Evolutionary conservation across 2,329 filamentous ascomycete species (phyloP).

Genomic region (Teratosphaeria nubilosa): DNA sequence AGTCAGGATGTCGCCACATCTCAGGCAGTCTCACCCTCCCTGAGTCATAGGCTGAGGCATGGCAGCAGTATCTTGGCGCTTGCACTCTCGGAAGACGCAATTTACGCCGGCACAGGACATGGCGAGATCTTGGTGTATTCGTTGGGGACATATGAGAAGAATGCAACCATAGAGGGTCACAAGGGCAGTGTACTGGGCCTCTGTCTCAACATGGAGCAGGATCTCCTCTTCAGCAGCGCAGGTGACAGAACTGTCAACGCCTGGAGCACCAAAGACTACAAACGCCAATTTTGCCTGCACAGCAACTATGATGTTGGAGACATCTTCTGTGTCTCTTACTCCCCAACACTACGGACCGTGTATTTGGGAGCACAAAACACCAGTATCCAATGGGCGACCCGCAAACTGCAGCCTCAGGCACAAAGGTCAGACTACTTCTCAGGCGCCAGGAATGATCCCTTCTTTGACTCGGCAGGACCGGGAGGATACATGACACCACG

Average conservation of each 20-base stretch:
- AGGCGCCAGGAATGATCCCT: conserved; percentile 59
- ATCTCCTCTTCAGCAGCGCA: conserved; percentile 79
- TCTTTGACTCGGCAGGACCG: conserved; percentile 85
- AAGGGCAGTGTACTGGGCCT: conserved; percentile 83
- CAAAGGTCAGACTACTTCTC: neutral
- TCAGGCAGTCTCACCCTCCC: conserved; percentile 41
- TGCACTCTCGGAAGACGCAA: conserved; percentile 65
- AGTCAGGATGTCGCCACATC: conserved; percentile 15
- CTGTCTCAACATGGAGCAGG: conserved; percentile 63
- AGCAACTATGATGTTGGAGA: conserved; percentile 91
- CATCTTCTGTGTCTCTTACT: conserved; percentile 91
- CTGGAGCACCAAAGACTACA: conserved; percentile 71
- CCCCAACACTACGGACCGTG: conserved; percentile 64
- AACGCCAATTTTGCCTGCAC: conserved; percentile 78
- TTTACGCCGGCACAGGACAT: conserved; percentile 87
- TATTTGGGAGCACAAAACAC: conserved; percentile 93
- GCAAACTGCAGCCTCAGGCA: conserved; percentile 9
- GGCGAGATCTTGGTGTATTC: conserved; percentile 90
- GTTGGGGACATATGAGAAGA: conserved; percentile 73
- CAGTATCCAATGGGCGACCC: conserved; percentile 80
- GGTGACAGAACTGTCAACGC: conserved; percentile 92
- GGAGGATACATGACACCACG: conserved; percentile 71
- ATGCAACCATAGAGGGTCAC: conserved; percentile 74
- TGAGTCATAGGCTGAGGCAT: conserved; percentile 66
- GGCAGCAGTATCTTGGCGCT: conserved; percentile 73